These are phyloP conservation scores for Neonectria faginata DNA, from an alignment of 2,329 filamentous ascomycete species.

Conservation along the genomic window DNA sequence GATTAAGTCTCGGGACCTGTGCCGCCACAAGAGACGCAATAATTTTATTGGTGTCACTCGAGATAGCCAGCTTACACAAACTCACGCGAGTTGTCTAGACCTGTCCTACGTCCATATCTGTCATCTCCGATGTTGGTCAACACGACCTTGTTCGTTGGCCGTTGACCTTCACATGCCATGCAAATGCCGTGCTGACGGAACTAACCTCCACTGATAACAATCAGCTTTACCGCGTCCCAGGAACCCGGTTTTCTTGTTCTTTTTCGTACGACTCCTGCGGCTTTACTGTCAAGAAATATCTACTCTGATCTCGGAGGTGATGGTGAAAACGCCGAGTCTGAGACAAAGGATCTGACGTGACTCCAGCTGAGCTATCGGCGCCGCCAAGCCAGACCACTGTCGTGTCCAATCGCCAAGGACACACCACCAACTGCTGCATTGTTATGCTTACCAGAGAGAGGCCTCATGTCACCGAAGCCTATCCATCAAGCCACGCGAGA, in stretches of 20 bases:
- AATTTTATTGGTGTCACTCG: neutral
- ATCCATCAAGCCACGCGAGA: conserved; percentile 13
- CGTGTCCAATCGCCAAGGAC: conserved; percentile 19
- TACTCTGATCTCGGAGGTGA: conserved; percentile 20
- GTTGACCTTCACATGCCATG: conserved; percentile 19
- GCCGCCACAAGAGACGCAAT: neutral
- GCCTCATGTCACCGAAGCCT: conserved; percentile 12
- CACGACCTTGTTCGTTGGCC: neutral
- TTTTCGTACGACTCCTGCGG: conserved; percentile 30
- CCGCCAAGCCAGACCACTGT: conserved; percentile 16
- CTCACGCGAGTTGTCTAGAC: neutral
- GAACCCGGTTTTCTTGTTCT: conserved; percentile 3
- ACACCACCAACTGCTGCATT: conserved; percentile 15
- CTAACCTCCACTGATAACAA: conserved; percentile 14
- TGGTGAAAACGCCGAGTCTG: conserved; percentile 29
- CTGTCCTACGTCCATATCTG: neutral
- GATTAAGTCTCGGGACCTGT: neutral
- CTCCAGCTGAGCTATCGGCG: conserved; percentile 25
- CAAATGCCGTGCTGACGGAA: neutral
- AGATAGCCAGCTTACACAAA: neutral
- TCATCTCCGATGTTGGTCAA: neutral
- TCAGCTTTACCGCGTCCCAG: conserved; percentile 12
- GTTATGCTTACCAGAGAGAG: conserved; percentile 14
- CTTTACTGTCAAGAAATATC: conserved; percentile 18
- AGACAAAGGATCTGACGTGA: conserved; percentile 29